phyloP scores from a whole-genome alignment of 2,329 filamentous ascomycete genomes.

The Sclerotinia subarctica region DNA sequence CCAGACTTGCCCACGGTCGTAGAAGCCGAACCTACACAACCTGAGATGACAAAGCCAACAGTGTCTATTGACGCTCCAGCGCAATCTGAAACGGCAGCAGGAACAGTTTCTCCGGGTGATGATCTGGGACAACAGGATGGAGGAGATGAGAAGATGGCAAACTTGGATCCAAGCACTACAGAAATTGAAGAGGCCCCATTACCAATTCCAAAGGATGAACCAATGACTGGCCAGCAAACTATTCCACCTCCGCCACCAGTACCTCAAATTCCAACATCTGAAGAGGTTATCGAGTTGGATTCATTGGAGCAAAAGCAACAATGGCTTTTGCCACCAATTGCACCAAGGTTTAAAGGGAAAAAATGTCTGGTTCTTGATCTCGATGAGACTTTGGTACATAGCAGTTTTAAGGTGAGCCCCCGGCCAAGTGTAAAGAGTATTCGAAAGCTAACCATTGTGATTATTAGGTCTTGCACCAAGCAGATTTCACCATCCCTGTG shows the following conservation, averaged over 20 bases:
- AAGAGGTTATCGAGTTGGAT: constrained; percentile 29
- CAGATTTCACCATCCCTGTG: constrained; percentile 97
- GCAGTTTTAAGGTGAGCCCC: constrained; percentile 84
- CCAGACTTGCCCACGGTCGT: constrained; percentile 37
- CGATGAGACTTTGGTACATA: constrained; percentile 96
- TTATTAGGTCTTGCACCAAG: constrained; percentile 85
- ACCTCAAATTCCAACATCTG: constrained; percentile 32
- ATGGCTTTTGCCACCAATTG: constrained; percentile 72
- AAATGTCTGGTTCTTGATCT: constrained; percentile 95
- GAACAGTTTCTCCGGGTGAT: background rate
- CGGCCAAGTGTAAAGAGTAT: constrained; percentile 17
- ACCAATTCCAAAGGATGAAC: constrained; percentile 29
- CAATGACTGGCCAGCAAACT: constrained; percentile 24
- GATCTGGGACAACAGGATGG: constrained; percentile 28
- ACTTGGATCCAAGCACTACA: constrained; percentile 28
- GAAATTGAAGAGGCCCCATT: constrained; percentile 31
- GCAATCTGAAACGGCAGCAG: background rate
- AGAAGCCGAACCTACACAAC: constrained; percentile 31
- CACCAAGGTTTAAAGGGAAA: constrained; percentile 75
- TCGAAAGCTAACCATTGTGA: background rate
- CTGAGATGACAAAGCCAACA: constrained; percentile 27
- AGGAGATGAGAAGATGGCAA: constrained; percentile 31
- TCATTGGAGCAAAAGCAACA: constrained; percentile 37
- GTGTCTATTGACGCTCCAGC: constrained; percentile 21
- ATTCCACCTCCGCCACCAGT: constrained; percentile 32